Evolutionary conservation across 768 basidiomycete species (phyloP), one percentile per base, ranked within the genome.

Genomic region (Wakefieldia striispora): DNA sequence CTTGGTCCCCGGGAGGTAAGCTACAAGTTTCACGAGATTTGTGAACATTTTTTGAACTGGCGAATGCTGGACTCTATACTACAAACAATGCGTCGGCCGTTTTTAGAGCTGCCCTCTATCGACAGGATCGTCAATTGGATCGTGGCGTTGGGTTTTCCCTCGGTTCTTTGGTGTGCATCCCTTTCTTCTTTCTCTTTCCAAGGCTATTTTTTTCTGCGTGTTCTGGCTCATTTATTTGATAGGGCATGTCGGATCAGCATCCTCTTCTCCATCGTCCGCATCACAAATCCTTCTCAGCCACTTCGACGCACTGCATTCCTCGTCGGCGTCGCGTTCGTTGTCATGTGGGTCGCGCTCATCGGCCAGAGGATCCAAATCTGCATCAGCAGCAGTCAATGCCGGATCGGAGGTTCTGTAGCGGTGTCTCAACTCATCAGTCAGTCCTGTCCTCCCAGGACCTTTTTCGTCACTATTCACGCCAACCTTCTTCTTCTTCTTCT

Each of bases 191-290:
- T 17, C 3, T 16, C 26, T 1, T 26, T 26, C 26, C 29, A 29
- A 11, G 16, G 9, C 1, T 6, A 36, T 19, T n/a, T 10, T 29
- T 27, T 26, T 26, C 26, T 37, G 29, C 41, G 16, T 44, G 11
- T n/a, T 17, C n/a, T 5, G 21, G 23, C 47, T 64, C 19, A 54
- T 8, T 16, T 3, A 27, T 36, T 1, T 11, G 14, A 1, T 31
- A 68, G 65, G 65, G 43, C 47, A 8, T 56, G 59, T 47, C 59
- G 65, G 12, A 43, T 48, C 20, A 66, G 66, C 46, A 52, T 66
- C 34, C 37, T 66, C 26, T 10, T 57, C 23, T 66, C 64, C 14
- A 51, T 64, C 44, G 36, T 64, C 14, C 59, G 53, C 17, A 13
- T 60, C 11, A 46, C 43, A 11, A 55, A 49, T 11, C 61, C 62